A percentile compares a stretch with the other conserved stretches of the same genome.
phyloP scores from a whole-genome alignment of 345 rosid genomes.

The Salix viminalis region DNA sequence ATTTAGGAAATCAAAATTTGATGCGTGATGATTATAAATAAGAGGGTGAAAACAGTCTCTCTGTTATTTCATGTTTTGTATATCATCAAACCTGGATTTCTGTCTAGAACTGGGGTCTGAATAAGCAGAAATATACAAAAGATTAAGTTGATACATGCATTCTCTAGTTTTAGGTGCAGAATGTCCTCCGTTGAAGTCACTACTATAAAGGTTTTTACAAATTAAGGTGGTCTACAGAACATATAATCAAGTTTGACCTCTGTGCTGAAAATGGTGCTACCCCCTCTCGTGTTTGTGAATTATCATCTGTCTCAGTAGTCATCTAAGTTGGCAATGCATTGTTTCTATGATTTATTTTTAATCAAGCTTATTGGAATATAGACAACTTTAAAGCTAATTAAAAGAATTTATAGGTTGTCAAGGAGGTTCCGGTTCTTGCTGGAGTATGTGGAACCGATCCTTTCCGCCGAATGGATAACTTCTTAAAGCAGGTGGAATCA shows the following conservation, averaged over 20 bases:
- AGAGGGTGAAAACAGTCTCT: not conserved
- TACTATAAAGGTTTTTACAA: not conserved
- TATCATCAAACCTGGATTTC: not conserved
- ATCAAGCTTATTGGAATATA: not conserved
- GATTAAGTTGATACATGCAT: not conserved
- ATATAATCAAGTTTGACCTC: not conserved
- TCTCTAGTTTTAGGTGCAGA: too few species aligned
- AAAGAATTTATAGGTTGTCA: slow-evolving; percentile 53
- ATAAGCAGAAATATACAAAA: not conserved
- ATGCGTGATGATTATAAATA: not conserved
- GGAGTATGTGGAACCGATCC: slow-evolving; percentile 97
- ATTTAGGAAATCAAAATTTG: not conserved
- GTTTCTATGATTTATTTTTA: not conserved
- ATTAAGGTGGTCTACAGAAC: not conserved
- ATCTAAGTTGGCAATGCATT: not conserved
- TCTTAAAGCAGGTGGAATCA: slow-evolving; percentile 80
- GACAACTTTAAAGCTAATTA: not conserved
- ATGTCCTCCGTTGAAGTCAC: not conserved
- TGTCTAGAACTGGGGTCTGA: not conserved
- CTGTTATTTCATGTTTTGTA: not conserved
- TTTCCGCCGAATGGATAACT: slow-evolving; percentile 79
- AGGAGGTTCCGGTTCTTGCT: slow-evolving; percentile 85
- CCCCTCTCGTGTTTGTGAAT: not conserved
- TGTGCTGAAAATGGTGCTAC: not conserved
- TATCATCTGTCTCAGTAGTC: not conserved